Conservation (phyloP, 2,329 filamentous ascomycete genomes). For the Plectosphaerella sp. region DNA sequence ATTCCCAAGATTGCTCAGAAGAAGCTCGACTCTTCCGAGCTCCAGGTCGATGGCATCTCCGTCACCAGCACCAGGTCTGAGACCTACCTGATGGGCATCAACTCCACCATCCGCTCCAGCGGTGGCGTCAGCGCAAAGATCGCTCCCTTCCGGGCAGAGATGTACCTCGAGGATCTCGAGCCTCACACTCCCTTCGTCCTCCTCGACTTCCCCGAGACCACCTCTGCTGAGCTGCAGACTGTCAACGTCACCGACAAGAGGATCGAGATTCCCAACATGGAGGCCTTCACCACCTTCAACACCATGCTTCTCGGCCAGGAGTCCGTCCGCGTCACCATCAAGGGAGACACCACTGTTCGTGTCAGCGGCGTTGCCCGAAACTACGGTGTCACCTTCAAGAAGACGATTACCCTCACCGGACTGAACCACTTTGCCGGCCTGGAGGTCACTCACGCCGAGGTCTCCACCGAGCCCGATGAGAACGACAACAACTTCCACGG, state of each 20-base stretch:
- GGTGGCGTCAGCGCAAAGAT: slow-evolving; percentile 48
- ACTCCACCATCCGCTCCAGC: slow-evolving; percentile 50
- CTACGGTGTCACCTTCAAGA: slow-evolving; percentile 50
- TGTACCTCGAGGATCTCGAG: slow-evolving; percentile 49
- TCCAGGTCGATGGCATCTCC: slow-evolving; percentile 46
- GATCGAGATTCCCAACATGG: slow-evolving; percentile 39
- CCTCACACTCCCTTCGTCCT: slow-evolving; percentile 43
- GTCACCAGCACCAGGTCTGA: slow-evolving; percentile 41
- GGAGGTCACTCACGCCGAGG: slow-evolving; percentile 42
- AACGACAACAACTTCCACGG: slow-evolving; percentile 58
- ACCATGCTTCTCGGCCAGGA: slow-evolving; percentile 46
- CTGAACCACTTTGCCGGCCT: slow-evolving; percentile 54
- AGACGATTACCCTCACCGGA: slow-evolving; percentile 46
- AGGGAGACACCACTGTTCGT: slow-evolving; percentile 47
- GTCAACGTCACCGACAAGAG: slow-evolving; percentile 47
- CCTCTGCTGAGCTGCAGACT: slow-evolving; percentile 39
- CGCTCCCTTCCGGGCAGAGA: slow-evolving; percentile 43
- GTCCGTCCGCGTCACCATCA: slow-evolving; percentile 43
- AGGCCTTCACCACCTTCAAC: slow-evolving; percentile 52
- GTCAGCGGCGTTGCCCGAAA: slow-evolving; percentile 43
- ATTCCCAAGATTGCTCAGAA: slow-evolving; percentile 53
- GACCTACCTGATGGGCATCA: slow-evolving; percentile 47
- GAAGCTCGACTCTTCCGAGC: slow-evolving; percentile 48
- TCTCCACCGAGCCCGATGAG: slow-evolving; percentile 32
- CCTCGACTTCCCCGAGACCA: slow-evolving; percentile 48